Evolutionary conservation across 2,329 filamentous ascomycete species (phyloP), one percentile per base, ranked within the genome.

Genomic region (Alternaria metachromatica): DNA sequence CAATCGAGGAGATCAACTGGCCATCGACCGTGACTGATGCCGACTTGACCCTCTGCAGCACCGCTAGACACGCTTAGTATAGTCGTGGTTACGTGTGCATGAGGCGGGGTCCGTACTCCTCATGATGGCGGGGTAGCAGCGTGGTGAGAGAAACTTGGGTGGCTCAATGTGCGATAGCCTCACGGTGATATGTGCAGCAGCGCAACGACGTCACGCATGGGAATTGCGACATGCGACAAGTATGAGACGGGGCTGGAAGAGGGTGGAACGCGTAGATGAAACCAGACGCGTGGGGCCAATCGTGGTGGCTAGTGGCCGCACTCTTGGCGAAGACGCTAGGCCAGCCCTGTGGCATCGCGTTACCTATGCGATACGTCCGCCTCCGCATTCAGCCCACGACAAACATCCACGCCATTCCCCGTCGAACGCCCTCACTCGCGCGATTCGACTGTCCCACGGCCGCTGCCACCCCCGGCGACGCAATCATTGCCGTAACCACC

Each of bases 1-100:
- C 93, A 74, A 99, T 98, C 4, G 91, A 92, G 1, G 96, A 98
- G 49, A 99, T 88, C 28, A 97, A 83, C 78, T 97, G 87, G 76
- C 93, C 91, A 77, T 99, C 94, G 56, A 99, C 95, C 2, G 94
- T 96, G 73, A 99, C 96, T 8, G 95, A 97, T 64, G 95, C 95
- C 46, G 94, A 98, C 64, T 97, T 89, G 55, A 99, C 96, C 69
- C 96, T 89, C 82, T 99, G 96, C 57, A 98, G 84, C 64, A 99
- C 92, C 58, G 94, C 96, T 97, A 57, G 54, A 57, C 57, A 63
- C 63, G 57, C 63, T 72, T 55, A 64, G 70, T 79, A 62, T 59
- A 63, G 64, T 37, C 26, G 46, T 56, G 30, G 26, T 54, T 43
- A 28, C 33, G 20, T 20, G 21, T 45, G 59, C 58, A 55, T 20